These are phyloP conservation scores for Diaporthe citrichinensis DNA, from an alignment of 2,329 filamentous ascomycete genomes.

Conservation along the genomic window DNA sequence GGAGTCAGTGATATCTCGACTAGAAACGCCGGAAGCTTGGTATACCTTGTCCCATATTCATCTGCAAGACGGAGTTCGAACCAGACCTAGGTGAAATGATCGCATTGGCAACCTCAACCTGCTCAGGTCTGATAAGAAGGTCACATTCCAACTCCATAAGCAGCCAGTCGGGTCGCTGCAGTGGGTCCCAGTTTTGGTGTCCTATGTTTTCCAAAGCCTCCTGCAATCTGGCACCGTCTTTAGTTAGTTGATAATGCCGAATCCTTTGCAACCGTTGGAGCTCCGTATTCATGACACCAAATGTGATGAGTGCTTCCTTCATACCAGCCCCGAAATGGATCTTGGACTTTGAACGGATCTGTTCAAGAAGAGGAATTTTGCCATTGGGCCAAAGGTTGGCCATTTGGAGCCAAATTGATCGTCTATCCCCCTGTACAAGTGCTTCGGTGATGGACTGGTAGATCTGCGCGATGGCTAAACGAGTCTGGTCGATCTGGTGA, in stretches of 20 bases:
- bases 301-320: slow-evolving; percentile 57
- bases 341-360: slow-evolving; percentile 55
- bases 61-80: slow-evolving; percentile 72
- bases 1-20: not conserved
- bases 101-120: slow-evolving; percentile 73
- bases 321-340: slow-evolving; percentile 51
- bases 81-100: slow-evolving; percentile 68
- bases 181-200: slow-evolving; percentile 71
- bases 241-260: slow-evolving; percentile 47
- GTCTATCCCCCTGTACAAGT: not conserved
- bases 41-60: slow-evolving; percentile 76
- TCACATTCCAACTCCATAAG: slow-evolving; percentile 77
- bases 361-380: slow-evolving; percentile 59
- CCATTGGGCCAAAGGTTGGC: slow-evolving; percentile 62
- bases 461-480: not conserved
- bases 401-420: slow-evolving; percentile 55
- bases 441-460: not conserved
- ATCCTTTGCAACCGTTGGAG: slow-evolving; percentile 63
- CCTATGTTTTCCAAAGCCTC: slow-evolving; percentile 64
- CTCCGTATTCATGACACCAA: slow-evolving; percentile 59
- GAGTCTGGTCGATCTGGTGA: not conserved
- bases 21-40: not conserved
- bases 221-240: slow-evolving; percentile 47
- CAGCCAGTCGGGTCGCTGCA: slow-evolving; percentile 71
- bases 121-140: slow-evolving; percentile 72